These are phyloP conservation scores for Warburgia ugandensis DNA, from an alignment of 164 flowering plant genomes.

Conservation along the genomic window DNA sequence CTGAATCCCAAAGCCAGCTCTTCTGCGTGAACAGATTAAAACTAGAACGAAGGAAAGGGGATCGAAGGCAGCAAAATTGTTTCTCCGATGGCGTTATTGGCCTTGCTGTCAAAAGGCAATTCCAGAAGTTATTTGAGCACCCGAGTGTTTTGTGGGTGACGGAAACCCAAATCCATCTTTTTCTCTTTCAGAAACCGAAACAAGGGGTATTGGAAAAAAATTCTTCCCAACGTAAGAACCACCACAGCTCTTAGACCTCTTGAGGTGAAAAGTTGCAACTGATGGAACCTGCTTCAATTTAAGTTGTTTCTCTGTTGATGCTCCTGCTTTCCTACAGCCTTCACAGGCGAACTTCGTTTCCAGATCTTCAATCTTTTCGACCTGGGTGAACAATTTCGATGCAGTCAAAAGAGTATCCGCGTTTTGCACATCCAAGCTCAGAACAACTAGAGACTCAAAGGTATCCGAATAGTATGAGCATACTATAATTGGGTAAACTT, in stretches of 20 bases:
- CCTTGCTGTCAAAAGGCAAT: too few species aligned
- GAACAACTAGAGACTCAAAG: slow-evolving; percentile 56
- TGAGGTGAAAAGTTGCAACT: slow-evolving; percentile 70
- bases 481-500: too few species aligned
- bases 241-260: slow-evolving; percentile 75
- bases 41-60: too few species aligned
- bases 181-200: too few species aligned
- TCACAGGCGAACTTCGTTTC: slow-evolving; percentile 61
- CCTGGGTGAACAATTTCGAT: slow-evolving; percentile 63
- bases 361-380: slow-evolving; percentile 63
- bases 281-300: slow-evolving; percentile 49
- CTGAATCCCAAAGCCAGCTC: too few species aligned
- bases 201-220: too few species aligned
- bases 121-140: too few species aligned
- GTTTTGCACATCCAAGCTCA: slow-evolving; percentile 84
- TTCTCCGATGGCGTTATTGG: too few species aligned
- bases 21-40: too few species aligned
- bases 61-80: too few species aligned
- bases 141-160: too few species aligned
- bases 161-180: too few species aligned
- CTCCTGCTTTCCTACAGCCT: slow-evolving; percentile 58
- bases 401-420: slow-evolving; percentile 51
- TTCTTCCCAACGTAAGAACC: slow-evolving; percentile 62
- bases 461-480: slow-evolving; percentile 60
- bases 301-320: slow-evolving; percentile 65